A percentile compares a stretch with the other conserved stretches of the same genome.
These are phyloP conservation scores for Lactifluus piperatus DNA, from an alignment of 768 basidiomycete species.

Conservation along the genomic window DNA sequence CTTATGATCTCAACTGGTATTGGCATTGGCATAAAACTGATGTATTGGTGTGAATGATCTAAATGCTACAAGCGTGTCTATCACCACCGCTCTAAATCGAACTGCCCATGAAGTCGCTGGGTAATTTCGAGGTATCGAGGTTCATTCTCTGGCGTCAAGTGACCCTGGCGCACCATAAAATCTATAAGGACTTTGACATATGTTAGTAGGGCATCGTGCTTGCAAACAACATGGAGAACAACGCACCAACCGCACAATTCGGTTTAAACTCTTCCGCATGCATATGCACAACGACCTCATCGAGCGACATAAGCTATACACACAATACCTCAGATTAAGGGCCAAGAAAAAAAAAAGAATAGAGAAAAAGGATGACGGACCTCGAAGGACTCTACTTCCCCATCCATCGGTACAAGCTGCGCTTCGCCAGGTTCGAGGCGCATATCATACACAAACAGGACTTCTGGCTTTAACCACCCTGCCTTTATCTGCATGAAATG, in stretches of 20 bases:
- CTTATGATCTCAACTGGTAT: no score
- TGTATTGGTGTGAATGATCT: not conserved
- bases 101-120: conserved; percentile 63
- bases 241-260: conserved; percentile 79
- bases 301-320: conserved; percentile 54
- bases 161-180: conserved; percentile 79
- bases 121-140: conserved; percentile 70
- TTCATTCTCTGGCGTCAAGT: conserved; percentile 83
- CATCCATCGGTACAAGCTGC: conserved; percentile 72
- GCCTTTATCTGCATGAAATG: conserved; percentile 66
- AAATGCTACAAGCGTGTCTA: not conserved
- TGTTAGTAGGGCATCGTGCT: not conserved
- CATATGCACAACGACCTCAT: conserved; percentile 55
- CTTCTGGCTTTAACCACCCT: conserved; percentile 83
- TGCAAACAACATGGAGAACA: not conserved
- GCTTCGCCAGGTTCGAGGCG: conserved; percentile 48
- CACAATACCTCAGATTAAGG: not conserved
- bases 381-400: conserved; percentile 91
- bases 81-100: conserved; percentile 52
- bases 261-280: conserved; percentile 76
- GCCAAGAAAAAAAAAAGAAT: not conserved
- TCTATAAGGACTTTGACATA: conserved; percentile 64
- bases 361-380: conserved; percentile 33
- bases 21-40: not conserved
- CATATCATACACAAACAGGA: conserved; percentile 86